Conservation (phyloP, 2,329 filamentous ascomycete species). For the Ascomycota sp. region DNA sequence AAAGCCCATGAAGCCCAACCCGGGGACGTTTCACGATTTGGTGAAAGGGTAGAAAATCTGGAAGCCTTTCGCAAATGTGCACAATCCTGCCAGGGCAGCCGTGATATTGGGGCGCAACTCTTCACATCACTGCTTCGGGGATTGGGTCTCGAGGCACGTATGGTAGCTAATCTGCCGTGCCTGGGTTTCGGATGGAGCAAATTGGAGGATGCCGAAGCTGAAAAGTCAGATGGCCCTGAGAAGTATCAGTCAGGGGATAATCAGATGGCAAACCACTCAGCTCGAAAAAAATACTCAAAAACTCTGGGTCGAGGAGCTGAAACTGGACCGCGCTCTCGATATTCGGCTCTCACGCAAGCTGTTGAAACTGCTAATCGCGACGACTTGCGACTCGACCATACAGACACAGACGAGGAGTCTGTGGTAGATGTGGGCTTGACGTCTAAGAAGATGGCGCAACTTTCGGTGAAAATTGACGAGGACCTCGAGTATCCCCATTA, state of each 20-base stretch:
- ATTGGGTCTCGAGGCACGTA: conserved; percentile 59
- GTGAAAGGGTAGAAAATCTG: conserved; percentile 51
- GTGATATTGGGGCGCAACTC: conserved; percentile 73
- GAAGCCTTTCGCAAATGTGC: conserved; percentile 51
- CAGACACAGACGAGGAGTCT: conserved; percentile 37
- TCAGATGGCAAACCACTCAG: conserved; percentile 3
- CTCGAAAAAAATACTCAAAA: neutral
- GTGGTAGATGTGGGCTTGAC: conserved; percentile 31
- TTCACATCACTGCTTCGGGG: conserved; percentile 73
- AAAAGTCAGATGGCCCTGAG: conserved; percentile 13
- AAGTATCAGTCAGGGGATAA: conserved; percentile 1
- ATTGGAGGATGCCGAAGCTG: conserved; percentile 50
- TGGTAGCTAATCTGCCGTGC: conserved; percentile 72
- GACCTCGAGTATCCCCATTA: conserved; percentile 75
- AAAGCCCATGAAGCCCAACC: conserved; percentile 45
- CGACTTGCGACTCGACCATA: conserved; percentile 17
- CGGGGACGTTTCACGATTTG: conserved; percentile 44
- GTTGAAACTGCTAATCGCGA: conserved; percentile 24
- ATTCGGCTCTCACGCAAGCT: conserved; percentile 1
- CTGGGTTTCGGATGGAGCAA: conserved; percentile 84
- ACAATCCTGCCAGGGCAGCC: conserved; percentile 52
- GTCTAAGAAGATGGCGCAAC: conserved; percentile 16
- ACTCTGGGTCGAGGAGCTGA: conserved; percentile 1
- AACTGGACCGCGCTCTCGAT: conserved; percentile 2
- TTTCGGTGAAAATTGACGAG: conserved; percentile 39